phyloP scores from a whole-genome alignment of 139 green algal species.

The Chlamydomonas asymmetrica region DNA sequence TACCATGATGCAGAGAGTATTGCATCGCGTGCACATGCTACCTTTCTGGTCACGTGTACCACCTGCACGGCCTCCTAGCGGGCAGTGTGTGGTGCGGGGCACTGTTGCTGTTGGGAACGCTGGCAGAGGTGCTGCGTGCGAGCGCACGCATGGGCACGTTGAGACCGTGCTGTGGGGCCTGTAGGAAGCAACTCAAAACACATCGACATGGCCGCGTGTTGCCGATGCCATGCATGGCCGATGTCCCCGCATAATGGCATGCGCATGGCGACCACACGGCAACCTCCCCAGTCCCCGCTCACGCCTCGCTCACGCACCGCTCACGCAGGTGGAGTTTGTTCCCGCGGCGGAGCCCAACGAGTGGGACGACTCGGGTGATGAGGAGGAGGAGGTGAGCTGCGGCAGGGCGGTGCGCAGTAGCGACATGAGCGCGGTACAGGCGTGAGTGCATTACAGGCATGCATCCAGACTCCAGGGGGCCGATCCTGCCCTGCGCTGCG shows the following conservation, averaged over 20 bases:
- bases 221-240: neutral
- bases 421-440: neutral
- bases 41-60: too few relatives aligned
- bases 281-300: too few relatives aligned
- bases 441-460: neutral
- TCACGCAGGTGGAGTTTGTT: slow-evolving; percentile 32
- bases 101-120: too few relatives aligned
- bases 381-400: slow-evolving; percentile 5
- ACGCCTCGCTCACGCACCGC: too few relatives aligned
- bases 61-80: too few relatives aligned
- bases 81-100: too few relatives aligned
- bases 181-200: neutral
- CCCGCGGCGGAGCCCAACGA: slow-evolving; percentile 32
- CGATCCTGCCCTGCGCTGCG: neutral
- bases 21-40: too few relatives aligned
- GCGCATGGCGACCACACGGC: too few relatives aligned
- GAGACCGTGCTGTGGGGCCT: neutral
- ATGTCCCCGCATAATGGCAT: too few relatives aligned
- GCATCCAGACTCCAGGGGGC: neutral
- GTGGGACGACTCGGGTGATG: slow-evolving; percentile 29
- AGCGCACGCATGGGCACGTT: too few relatives aligned
- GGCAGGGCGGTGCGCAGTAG: neutral
- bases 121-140: too few relatives aligned
- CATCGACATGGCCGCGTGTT: neutral
- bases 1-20: too few relatives aligned